phyloP scores from a whole-genome alignment of 768 basidiomycete genomes.

The Suillus clintonianus region DNA sequence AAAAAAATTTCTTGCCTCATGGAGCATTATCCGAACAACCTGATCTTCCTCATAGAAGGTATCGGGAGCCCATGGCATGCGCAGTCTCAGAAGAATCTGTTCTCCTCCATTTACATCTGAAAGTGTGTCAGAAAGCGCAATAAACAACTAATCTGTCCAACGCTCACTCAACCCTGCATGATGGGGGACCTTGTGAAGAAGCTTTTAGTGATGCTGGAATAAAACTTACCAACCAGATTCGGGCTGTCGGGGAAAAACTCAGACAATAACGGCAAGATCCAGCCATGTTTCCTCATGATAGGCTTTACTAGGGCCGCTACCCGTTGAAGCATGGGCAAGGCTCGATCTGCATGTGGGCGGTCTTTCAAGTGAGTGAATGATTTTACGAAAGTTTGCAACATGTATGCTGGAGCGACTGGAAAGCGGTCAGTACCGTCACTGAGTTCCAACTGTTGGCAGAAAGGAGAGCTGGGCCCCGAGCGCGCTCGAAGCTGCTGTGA shows the following conservation, averaged over 20 bases:
- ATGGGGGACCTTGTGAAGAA: neutral
- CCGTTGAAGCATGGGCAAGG: constrained; percentile 65
- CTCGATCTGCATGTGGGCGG: constrained; percentile 65
- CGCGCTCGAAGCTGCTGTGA: no score
- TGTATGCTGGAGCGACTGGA: constrained; percentile 20
- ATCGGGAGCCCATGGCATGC: constrained; percentile 66
- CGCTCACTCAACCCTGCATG: constrained; percentile 40
- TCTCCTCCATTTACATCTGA: constrained; percentile 77
- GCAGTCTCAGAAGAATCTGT: constrained; percentile 81
- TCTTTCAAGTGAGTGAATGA: constrained; percentile 74
- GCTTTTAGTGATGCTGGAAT: constrained; percentile 5
- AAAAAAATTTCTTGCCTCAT: constrained; percentile 59
- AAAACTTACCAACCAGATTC: constrained; percentile 62
- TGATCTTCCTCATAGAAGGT: constrained; percentile 77
- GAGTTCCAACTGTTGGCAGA: neutral
- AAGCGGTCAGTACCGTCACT: neutral
- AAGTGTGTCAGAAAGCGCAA: constrained; percentile 2
- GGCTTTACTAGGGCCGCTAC: constrained; percentile 86
- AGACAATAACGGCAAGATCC: constrained; percentile 78
- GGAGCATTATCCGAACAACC: constrained; percentile 83
- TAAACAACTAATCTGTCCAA: constrained; percentile 3
- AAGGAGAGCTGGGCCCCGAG: no score
- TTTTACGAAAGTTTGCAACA: constrained; percentile 61
- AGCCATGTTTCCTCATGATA: constrained; percentile 85
- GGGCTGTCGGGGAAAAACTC: constrained; percentile 85